These are phyloP conservation scores for Annona cherimola DNA, from an alignment of 164 flowering plant genomes.

Conservation along the genomic window DNA sequence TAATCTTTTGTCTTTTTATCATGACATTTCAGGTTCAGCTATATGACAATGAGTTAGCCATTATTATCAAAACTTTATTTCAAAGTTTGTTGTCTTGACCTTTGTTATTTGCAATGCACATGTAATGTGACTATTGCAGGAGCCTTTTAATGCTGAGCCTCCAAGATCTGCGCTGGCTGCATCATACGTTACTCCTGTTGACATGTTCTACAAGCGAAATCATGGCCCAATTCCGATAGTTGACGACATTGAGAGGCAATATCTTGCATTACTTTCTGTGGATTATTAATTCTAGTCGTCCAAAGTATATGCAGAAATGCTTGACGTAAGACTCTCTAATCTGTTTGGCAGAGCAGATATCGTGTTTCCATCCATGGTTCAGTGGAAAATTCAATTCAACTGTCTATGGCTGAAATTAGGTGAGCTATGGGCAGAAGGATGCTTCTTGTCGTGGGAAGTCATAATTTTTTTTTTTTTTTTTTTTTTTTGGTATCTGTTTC, in stretches of 20 bases:
- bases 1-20: no score
- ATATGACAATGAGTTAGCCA: no score
- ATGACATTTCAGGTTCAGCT: no score
- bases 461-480: not conserved
- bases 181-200: slow-evolving; percentile 91
- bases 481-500: not conserved
- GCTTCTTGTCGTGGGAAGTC: not conserved
- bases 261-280: not conserved
- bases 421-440: slow-evolving; percentile 24
- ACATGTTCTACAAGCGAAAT: slow-evolving; percentile 92
- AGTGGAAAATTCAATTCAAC: slow-evolving; percentile 44
- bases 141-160: slow-evolving; percentile 97
- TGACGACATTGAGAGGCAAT: slow-evolving; percentile 79
- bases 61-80: no score
- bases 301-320: not conserved
- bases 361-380: slow-evolving; percentile 57
- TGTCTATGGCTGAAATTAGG: slow-evolving; percentile 80
- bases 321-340: slow-evolving; percentile 14
- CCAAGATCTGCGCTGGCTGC: slow-evolving; percentile 63
- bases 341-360: slow-evolving; percentile 45
- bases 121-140: slow-evolving; percentile 37
- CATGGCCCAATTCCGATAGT: slow-evolving; percentile 96
- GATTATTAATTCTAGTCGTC: not conserved
- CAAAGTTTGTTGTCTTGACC: not conserved
- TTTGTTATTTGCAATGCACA: not conserved